Evolutionary conservation across 371 early-diverging fungal species (phyloP).

Genomic region (Zychaea mexicana): DNA sequence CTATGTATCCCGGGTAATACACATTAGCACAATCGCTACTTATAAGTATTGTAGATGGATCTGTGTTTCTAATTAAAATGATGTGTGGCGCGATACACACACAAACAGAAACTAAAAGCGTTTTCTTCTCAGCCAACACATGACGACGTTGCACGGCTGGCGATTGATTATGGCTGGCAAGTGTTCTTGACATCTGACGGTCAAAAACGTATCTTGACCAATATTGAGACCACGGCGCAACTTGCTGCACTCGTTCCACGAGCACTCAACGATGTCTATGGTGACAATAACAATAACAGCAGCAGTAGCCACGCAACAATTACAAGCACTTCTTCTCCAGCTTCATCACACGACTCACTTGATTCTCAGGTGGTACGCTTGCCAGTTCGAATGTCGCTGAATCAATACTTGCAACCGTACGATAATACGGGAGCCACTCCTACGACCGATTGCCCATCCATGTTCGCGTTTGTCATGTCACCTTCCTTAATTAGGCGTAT

Average conservation of each 20-base stretch:
- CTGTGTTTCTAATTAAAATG: not conserved
- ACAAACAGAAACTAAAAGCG: no score
- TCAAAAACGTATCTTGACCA: constrained; percentile 22
- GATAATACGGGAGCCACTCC: not conserved
- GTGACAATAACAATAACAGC: not conserved
- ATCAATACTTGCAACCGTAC: constrained; percentile 10
- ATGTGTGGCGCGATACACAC: no score
- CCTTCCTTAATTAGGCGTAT: not conserved
- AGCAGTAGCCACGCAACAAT: not conserved
- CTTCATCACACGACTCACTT: not conserved
- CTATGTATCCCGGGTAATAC: no score
- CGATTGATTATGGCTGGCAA: constrained; percentile 26
- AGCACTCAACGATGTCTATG: constrained; percentile 22
- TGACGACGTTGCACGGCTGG: constrained; percentile 25
- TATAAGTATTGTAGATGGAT: not conserved
- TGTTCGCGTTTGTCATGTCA: constrained; percentile 16
- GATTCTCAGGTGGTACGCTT: not conserved
- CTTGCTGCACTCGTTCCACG: constrained; percentile 23
- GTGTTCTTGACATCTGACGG: constrained; percentile 17
- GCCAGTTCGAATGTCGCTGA: constrained; percentile 9
- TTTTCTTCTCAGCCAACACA: constrained; percentile 8
- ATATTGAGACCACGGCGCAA: constrained; percentile 21
- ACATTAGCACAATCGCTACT: no score
- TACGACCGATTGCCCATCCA: constrained; percentile 9
- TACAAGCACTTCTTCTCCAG: no score